Conservation (phyloP, 1,284 basidiomycete species). For the Ceratobasidium theobromae region DNA sequence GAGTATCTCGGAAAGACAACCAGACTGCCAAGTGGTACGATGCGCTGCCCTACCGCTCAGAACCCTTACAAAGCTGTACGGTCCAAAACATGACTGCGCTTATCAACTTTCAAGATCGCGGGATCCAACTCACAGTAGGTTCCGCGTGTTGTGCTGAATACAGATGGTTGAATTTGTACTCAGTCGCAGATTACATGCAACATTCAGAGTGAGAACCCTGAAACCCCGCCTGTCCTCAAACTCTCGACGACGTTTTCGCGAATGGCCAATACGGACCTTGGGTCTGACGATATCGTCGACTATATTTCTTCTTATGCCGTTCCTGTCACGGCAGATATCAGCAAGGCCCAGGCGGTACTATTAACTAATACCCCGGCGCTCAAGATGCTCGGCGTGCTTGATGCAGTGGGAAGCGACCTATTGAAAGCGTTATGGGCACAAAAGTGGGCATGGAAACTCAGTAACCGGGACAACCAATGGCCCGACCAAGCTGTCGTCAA, state of each 20-base stretch:
- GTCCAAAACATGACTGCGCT: constrained; percentile 28
- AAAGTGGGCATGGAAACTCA: constrained; percentile 25
- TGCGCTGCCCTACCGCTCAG: constrained; percentile 1
- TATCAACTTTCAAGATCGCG: constrained; percentile 26
- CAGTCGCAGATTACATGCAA: constrained; percentile 22
- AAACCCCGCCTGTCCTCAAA: constrained; percentile 6
- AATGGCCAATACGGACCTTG: constrained; percentile 31
- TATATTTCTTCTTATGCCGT: constrained; percentile 30
- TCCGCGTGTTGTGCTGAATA: background rate
- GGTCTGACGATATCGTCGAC: constrained; percentile 23
- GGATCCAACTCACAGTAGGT: constrained; percentile 5
- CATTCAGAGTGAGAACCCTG: background rate
- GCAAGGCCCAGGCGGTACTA: constrained; percentile 4
- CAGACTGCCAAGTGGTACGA: constrained; percentile 24
- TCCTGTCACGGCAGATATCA: constrained; percentile 4
- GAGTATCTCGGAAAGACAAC: background rate
- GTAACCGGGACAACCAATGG: constrained; percentile 8
- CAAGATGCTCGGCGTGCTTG: constrained; percentile 26
- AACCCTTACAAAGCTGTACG: constrained; percentile 11
- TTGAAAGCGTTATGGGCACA: constrained; percentile 26
- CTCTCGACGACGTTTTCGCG: constrained; percentile 29
- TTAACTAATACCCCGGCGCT: background rate
- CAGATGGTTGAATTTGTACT: background rate
- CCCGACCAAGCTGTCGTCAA: constrained; percentile 29
- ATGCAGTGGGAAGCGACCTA: constrained; percentile 23